Evolutionary conservation across 2,329 filamentous ascomycete species (phyloP).

Genomic region (Ophiostoma ulmi): DNA sequence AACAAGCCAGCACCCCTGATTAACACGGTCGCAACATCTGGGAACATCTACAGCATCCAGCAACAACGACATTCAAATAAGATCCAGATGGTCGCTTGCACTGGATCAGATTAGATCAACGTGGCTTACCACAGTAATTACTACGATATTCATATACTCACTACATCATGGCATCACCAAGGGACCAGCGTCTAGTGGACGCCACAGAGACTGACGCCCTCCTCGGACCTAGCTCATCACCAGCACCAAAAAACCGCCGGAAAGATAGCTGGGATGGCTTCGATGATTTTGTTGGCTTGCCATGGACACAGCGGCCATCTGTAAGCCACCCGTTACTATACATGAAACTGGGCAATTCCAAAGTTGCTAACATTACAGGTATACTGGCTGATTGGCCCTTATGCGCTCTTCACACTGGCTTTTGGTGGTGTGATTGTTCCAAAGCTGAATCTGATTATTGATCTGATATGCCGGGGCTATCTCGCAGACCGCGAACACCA

Average conservation of each 20-base stretch:
- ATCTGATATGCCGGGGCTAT: conserved; percentile 78
- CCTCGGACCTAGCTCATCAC: conserved; percentile 13
- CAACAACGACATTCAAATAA: neutral
- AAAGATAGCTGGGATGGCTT: conserved; percentile 43
- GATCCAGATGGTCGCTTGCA: neutral
- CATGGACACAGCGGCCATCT: conserved; percentile 60
- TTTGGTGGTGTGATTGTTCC: conserved; percentile 84
- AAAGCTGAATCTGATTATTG: conserved; percentile 78
- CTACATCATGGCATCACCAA: neutral
- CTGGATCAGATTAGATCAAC: neutral
- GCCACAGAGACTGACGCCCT: conserved; percentile 22
- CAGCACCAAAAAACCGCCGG: conserved; percentile 8
- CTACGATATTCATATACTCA: neutral
- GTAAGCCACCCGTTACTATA: conserved; percentile 39
- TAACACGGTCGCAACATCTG: neutral
- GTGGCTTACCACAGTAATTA: neutral
- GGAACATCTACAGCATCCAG: too few relatives aligned
- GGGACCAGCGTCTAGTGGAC: neutral
- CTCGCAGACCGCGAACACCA: conserved; percentile 63
- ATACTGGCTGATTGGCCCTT: conserved; percentile 77
- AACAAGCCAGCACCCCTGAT: conserved; percentile 1
- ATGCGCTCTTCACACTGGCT: conserved; percentile 74
- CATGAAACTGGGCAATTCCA: too few relatives aligned
- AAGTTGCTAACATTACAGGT: conserved; percentile 46
- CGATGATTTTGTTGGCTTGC: conserved; percentile 55